Conservation (phyloP, 2,329 filamentous ascomycete species). For the Plectosphaerella cucumerina region DNA sequence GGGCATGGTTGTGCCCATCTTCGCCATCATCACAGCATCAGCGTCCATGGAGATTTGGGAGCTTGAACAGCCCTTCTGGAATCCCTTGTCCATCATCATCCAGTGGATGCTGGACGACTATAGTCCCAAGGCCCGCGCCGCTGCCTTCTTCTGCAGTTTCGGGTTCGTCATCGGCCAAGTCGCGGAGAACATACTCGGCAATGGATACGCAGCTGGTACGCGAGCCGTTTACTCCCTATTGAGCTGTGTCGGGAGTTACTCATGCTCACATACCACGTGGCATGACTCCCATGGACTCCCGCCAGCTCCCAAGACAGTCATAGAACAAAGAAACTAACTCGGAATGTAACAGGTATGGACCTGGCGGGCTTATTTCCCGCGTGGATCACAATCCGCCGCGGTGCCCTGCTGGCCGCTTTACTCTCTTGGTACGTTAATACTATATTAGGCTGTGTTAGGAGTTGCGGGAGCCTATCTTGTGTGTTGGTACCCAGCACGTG, state of each 20-base stretch:
- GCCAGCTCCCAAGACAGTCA: no score
- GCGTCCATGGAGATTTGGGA: constrained; percentile 21
- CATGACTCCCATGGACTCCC: no score
- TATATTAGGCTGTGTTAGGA: no score
- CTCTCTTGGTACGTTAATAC: constrained; percentile 20
- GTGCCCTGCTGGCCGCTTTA: constrained; percentile 18
- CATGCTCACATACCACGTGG: no score
- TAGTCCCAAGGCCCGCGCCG: constrained; percentile 17
- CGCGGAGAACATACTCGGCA: constrained; percentile 23
- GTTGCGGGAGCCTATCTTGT: no score
- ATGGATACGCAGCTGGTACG: constrained; percentile 22
- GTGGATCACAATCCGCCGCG: constrained; percentile 22
- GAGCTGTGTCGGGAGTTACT: no score
- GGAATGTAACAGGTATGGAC: no score
- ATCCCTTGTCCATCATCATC: constrained; percentile 19
- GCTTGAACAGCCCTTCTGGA: constrained; percentile 18
- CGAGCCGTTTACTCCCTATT: no score
- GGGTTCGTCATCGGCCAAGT: constrained; percentile 22
- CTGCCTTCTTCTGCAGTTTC: constrained; percentile 21
- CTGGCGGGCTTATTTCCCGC: constrained; percentile 20
- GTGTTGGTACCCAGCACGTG: no score
- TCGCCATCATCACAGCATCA: constrained; percentile 19
- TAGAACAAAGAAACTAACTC: no score
- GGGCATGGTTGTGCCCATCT: constrained; percentile 20
- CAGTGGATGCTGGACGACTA: constrained; percentile 22